Evolutionary conservation across 352 stramenopile species (phyloP).

Genomic region (Elongisporangium undulatum): DNA sequence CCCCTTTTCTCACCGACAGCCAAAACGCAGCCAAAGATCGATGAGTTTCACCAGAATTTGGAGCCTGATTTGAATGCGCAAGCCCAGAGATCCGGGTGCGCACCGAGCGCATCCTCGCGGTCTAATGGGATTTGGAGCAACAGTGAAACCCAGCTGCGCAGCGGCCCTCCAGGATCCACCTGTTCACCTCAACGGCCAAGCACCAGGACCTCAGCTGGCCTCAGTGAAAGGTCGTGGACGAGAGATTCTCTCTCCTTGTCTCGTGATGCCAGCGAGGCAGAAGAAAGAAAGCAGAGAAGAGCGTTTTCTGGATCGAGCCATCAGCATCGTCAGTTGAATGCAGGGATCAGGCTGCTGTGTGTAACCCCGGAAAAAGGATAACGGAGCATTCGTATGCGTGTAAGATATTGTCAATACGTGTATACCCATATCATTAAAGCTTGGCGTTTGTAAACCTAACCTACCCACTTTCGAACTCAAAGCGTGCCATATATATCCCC

Average conservation of each 20-base stretch:
- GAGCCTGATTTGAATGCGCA: not conserved
- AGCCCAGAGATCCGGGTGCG: not conserved
- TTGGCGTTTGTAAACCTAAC: not conserved
- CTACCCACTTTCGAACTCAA: not conserved
- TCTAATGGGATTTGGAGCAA: not conserved
- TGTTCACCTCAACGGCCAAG: not conserved
- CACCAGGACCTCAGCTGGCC: not conserved
- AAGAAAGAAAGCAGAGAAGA: not conserved
- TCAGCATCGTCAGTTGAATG: not conserved
- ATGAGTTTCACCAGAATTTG: not conserved
- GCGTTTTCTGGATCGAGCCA: not conserved
- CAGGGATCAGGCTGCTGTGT: not conserved
- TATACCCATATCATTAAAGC: not conserved
- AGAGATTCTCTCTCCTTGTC: not conserved
- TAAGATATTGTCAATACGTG: not conserved
- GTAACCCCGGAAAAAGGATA: not conserved
- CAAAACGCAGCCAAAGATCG: not conserved
- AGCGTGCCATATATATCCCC: not conserved
- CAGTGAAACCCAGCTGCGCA: not conserved
- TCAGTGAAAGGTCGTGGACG: not conserved
- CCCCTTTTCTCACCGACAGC: not conserved
- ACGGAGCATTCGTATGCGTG: not conserved
- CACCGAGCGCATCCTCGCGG: not conserved
- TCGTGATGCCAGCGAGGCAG: not conserved
- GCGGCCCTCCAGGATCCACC: not conserved